A percentile compares a stretch with the other conserved stretches of the same genome.
Conservation (phyloP, 345 rosid genomes). For the Syzygium aromaticum region DNA sequence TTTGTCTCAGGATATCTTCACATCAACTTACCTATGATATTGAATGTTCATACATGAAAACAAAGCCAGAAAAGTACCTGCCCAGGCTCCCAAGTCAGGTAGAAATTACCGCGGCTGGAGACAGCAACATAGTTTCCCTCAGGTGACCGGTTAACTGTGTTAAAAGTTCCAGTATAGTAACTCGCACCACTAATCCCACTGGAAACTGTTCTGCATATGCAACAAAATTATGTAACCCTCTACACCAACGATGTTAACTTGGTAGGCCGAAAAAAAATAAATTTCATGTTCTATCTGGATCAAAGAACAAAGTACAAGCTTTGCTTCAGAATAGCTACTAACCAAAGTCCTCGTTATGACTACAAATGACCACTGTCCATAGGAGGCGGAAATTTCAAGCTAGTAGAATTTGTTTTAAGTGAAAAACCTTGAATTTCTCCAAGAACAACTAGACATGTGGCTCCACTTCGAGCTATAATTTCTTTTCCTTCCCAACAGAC, state of each 20-base stretch:
- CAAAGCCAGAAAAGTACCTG: slow-evolving; percentile 36
- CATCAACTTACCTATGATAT: background rate
- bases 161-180: slow-evolving; percentile 90
- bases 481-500: background rate
- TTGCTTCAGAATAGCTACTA: background rate
- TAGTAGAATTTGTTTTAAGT: background rate
- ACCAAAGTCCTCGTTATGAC: background rate
- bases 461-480: background rate
- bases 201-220: slow-evolving; percentile 88
- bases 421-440: background rate
- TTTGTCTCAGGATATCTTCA: background rate
- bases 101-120: slow-evolving; percentile 97
- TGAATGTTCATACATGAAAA: background rate
- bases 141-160: slow-evolving; percentile 88
- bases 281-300: background rate
- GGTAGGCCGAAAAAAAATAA: background rate
- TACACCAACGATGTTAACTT: background rate
- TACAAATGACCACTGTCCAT: background rate
- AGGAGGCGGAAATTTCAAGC: background rate
- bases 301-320: background rate
- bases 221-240: slow-evolving; percentile 26
- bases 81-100: slow-evolving; percentile 95
- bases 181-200: slow-evolving; percentile 99
- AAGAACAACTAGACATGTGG: background rate
- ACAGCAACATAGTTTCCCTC: slow-evolving; percentile 93